phyloP scores from a whole-genome alignment of 2,329 filamentous ascomycete genomes.

The Mycosphaerella sp. region DNA sequence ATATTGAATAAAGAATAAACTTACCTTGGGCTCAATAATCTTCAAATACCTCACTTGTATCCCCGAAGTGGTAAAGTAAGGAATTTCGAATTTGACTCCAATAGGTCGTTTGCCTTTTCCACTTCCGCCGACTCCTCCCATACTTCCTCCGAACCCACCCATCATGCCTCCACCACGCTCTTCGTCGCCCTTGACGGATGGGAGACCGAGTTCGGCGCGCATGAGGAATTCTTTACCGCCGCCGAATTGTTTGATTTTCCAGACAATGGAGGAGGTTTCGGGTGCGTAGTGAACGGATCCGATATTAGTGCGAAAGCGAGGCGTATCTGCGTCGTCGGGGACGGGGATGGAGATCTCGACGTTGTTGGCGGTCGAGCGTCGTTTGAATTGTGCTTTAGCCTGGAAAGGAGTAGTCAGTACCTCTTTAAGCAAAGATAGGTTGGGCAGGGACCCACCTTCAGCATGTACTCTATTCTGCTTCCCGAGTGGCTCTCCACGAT shows the following conservation, averaged over 20 bases:
- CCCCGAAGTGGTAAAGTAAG: slow-evolving; percentile 99
- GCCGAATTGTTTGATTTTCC: slow-evolving; percentile 99
- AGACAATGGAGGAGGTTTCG: slow-evolving; percentile 94
- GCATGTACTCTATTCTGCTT: slow-evolving; percentile 95
- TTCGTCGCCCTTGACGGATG: slow-evolving; percentile 89
- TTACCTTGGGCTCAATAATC: slow-evolving; percentile 98
- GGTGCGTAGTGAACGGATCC: slow-evolving; percentile 96
- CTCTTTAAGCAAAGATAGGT: background rate
- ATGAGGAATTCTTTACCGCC: slow-evolving; percentile 98
- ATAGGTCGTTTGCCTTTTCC: slow-evolving; percentile 97
- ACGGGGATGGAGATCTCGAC: slow-evolving; percentile 97
- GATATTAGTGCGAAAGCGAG: slow-evolving; percentile 94
- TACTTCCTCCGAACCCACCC: slow-evolving; percentile 90
- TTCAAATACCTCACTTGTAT: slow-evolving; percentile 98
- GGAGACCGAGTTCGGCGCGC: slow-evolving; percentile 90
- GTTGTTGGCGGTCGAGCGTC: slow-evolving; percentile 94
- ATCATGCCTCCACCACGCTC: slow-evolving; percentile 92
- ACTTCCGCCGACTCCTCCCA: slow-evolving; percentile 76
- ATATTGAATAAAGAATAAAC: slow-evolving; percentile 3
- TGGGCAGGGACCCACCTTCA: slow-evolving; percentile 57
- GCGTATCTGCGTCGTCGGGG: slow-evolving; percentile 92
- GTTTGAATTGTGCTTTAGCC: slow-evolving; percentile 96
- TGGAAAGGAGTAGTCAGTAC: slow-evolving; percentile 25
- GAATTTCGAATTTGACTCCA: slow-evolving; percentile 99
- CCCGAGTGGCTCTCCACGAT: slow-evolving; percentile 94